Conservation (phyloP, 352 stramenopile genomes). For the Globisporangium mamillatum region DNA sequence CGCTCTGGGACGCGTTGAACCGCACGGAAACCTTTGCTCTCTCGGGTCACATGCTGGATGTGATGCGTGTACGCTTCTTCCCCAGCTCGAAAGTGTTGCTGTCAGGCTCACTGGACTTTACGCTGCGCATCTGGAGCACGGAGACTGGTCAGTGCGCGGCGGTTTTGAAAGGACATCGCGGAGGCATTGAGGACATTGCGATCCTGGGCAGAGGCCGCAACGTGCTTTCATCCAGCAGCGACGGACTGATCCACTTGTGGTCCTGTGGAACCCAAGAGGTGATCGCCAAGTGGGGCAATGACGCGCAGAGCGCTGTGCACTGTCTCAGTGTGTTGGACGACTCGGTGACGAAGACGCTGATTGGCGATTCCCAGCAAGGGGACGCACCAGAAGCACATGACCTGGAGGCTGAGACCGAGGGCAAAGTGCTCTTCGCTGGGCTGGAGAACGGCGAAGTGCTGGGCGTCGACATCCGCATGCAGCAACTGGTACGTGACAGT, state of each 20-base stretch:
- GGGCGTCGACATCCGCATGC: constrained; percentile 56
- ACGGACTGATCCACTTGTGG: constrained; percentile 69
- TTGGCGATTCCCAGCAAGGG: constrained; percentile 6
- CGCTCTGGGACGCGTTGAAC: constrained; percentile 42
- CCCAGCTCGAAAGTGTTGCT: constrained; percentile 69
- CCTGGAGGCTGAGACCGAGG: constrained; percentile 54
- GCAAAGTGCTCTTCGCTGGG: constrained; percentile 60
- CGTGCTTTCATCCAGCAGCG: constrained; percentile 61
- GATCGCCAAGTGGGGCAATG: constrained; percentile 61
- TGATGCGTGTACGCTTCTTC: constrained; percentile 62
- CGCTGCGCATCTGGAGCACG: constrained; percentile 65
- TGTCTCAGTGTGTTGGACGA: constrained; percentile 51
- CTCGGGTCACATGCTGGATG: constrained; percentile 54
- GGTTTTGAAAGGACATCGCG: constrained; percentile 53
- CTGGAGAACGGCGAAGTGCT: constrained; percentile 59
- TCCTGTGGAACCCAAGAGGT: constrained; percentile 51
- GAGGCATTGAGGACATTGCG: constrained; percentile 52
- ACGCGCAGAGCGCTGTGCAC: constrained; percentile 48
- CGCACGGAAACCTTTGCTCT: constrained; percentile 28
- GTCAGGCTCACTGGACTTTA: constrained; percentile 71
- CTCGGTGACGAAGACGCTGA: constrained; percentile 5
- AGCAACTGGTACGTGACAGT: constrained; percentile 23
- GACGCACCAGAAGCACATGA: constrained; percentile 17
- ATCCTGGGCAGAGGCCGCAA: constrained; percentile 68
- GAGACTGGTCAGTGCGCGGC: constrained; percentile 45